These are phyloP conservation scores for Vitis rupestris DNA, from an alignment of 164 flowering plant species.

Conservation along the genomic window DNA sequence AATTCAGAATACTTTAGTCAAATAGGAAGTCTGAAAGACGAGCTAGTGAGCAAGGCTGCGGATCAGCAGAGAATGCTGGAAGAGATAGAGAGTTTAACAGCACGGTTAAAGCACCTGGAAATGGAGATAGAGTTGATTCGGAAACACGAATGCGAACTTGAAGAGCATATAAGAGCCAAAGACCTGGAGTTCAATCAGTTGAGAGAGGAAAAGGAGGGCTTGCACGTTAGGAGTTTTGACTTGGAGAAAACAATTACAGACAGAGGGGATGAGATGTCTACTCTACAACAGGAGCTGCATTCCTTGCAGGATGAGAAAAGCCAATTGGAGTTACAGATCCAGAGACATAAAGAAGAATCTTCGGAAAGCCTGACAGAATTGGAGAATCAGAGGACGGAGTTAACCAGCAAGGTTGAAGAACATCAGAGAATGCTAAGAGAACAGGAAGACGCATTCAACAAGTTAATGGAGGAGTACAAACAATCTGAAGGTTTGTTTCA, in stretches of 20 bases:
- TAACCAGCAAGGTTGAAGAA: slow-evolving; percentile 19
- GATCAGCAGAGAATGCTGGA: slow-evolving; percentile 34
- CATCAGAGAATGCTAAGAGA: slow-evolving; percentile 28
- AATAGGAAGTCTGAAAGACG: slow-evolving; percentile 44
- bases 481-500: slow-evolving; percentile 24
- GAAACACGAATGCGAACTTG: slow-evolving; percentile 30
- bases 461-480: slow-evolving; percentile 34
- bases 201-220: slow-evolving; percentile 32
- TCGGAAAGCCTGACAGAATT: slow-evolving; percentile 16
- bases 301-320: slow-evolving; percentile 28
- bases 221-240: slow-evolving; percentile 27
- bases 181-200: slow-evolving; percentile 27
- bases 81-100: slow-evolving; percentile 31
- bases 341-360: slow-evolving; percentile 30
- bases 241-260: slow-evolving; percentile 31
- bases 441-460: slow-evolving; percentile 29
- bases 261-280: slow-evolving; percentile 32
- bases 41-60: slow-evolving; percentile 31
- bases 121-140: slow-evolving; percentile 28
- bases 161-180: slow-evolving; percentile 26
- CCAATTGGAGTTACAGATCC: slow-evolving; percentile 32
- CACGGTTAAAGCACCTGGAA: slow-evolving; percentile 23
- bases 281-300: slow-evolving; percentile 34
- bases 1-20: slow-evolving; percentile 30
- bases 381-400: slow-evolving; percentile 32